Base-by-base conservation (phyloP, 169 alveolate genomes). In the Hepatocystis sp. region DNA sequence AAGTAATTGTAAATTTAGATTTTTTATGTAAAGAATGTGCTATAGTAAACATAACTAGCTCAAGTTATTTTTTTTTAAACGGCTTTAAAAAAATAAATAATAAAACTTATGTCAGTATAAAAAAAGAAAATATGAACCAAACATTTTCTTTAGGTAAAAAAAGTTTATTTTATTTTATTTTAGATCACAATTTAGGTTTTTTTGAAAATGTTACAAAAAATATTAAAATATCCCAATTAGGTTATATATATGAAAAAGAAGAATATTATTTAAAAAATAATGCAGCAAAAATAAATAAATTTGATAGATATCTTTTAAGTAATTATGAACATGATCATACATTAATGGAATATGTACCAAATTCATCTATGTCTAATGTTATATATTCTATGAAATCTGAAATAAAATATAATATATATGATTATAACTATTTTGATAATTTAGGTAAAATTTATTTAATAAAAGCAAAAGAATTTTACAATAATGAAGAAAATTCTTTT, bases 171-270 rank as follows among this genome's bases (percentile, higher is more conserved):
- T 71, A 71, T 34, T 71, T 71, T 51, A 34, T 34, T 11, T 40
- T 36, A 8, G 67, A 71, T 44, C 15, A 71, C 46, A 58, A 71
- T 28, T 28, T 71, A 19, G 86, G 86, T 10, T 71, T 56, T 47
- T 71, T 56, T 34, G 86, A 71, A 49, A 56, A 47, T n/a, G 86
- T 71, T 8, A 36, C 34, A 58, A 71, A 71, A 11, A 55, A 71
- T 21, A 71, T 71, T 17, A 71, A 56, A 13, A 42, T 71, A 71
- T 71, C 86, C 0, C 71, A 55, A 1, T 15, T 71, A 21, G 86
- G 86, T 32, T 71, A 13, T 71, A 47, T 71, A 34, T 71, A 71
- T 63, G 86, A 71, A 56, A 44, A 47, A 51, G 86, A 71, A 56
- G 86, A 71, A 56, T 71, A 71, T 51, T 19, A 56, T 47, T 61